Conservation (phyloP, 2,329 filamentous ascomycete species). For the Aspergillus puulaauensis region DNA sequence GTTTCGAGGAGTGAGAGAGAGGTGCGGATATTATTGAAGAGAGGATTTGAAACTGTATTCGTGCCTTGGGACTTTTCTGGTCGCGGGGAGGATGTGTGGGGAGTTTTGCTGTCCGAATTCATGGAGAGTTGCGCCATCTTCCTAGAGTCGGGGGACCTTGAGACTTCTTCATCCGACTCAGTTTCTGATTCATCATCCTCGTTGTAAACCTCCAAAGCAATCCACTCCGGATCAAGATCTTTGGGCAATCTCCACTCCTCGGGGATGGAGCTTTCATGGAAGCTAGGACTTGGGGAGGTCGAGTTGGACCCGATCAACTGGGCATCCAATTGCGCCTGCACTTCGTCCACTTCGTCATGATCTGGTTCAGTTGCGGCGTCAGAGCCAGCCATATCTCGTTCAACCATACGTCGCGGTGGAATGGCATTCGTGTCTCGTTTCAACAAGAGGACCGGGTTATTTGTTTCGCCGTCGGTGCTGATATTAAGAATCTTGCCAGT, state of each 20-base stretch:
- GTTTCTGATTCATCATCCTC: slow-evolving; percentile 61
- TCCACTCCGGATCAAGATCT: slow-evolving; percentile 84
- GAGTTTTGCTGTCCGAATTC: slow-evolving; percentile 24
- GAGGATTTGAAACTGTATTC: slow-evolving; percentile 47
- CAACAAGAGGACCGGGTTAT: slow-evolving; percentile 71
- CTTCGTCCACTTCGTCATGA: slow-evolving; percentile 39
- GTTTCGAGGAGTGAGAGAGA: slow-evolving; percentile 83
- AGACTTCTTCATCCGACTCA: slow-evolving; percentile 45
- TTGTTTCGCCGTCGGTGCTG: slow-evolving; percentile 64
- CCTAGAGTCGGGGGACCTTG: slow-evolving; percentile 33
- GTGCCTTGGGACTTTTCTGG: slow-evolving; percentile 14
- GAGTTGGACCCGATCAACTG: slow-evolving; percentile 29
- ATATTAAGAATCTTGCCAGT: slow-evolving; percentile 89
- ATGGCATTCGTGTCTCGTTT: slow-evolving; percentile 69
- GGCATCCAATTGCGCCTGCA: slow-evolving; percentile 39
- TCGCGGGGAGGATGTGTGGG: slow-evolving; percentile 27
- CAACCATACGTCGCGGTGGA: slow-evolving; percentile 60
- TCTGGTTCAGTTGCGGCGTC: slow-evolving; percentile 28
- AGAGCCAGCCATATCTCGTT: slow-evolving; percentile 43
- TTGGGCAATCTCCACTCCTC: slow-evolving; percentile 64
- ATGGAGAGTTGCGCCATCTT: slow-evolving; percentile 52
- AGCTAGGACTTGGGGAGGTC: slow-evolving; percentile 10
- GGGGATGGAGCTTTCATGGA: slow-evolving; percentile 32
- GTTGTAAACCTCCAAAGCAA: slow-evolving; percentile 81
- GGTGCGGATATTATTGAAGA: slow-evolving; percentile 57